Evolutionary conservation across 2,329 filamentous ascomycete genomes (phyloP).

Genomic region (Neofusicoccum kwambonambiense): DNA sequence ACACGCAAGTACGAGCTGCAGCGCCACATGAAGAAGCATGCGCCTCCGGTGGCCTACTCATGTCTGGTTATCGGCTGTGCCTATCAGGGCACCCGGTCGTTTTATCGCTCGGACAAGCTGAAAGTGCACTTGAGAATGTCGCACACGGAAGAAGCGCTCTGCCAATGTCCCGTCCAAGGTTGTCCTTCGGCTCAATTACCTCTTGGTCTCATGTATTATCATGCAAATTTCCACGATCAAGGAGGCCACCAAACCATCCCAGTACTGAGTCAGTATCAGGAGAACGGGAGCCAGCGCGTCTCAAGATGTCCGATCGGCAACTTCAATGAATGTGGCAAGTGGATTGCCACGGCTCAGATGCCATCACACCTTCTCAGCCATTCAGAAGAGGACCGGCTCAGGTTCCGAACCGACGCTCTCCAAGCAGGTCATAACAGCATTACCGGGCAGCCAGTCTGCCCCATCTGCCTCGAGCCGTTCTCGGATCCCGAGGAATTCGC

Average conservation of each 20-base stretch:
- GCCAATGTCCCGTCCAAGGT: background rate
- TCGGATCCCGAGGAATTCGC: background rate
- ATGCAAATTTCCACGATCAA: background rate
- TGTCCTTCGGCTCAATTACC: background rate
- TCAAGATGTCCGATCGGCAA: background rate
- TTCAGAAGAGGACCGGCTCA: background rate
- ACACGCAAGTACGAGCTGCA: background rate
- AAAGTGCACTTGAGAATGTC: background rate
- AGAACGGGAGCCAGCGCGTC: background rate
- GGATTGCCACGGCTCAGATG: background rate
- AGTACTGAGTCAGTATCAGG: background rate
- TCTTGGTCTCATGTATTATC: background rate
- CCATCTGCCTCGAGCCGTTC: background rate
- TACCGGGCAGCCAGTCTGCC: slow-evolving; percentile 1
- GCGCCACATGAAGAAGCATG: slow-evolving; percentile 4
- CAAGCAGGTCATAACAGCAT: slow-evolving; percentile 14
- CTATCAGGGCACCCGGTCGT: background rate
- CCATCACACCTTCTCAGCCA: background rate
- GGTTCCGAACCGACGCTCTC: background rate
- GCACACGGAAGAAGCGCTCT: background rate
- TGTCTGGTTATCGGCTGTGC: background rate
- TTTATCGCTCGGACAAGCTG: background rate
- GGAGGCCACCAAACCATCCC: background rate
- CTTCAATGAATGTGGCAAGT: background rate
- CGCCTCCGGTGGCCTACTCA: background rate